Conservation (phyloP, 768 basidiomycete genomes). For the Pleurotus tuber-regium region DNA sequence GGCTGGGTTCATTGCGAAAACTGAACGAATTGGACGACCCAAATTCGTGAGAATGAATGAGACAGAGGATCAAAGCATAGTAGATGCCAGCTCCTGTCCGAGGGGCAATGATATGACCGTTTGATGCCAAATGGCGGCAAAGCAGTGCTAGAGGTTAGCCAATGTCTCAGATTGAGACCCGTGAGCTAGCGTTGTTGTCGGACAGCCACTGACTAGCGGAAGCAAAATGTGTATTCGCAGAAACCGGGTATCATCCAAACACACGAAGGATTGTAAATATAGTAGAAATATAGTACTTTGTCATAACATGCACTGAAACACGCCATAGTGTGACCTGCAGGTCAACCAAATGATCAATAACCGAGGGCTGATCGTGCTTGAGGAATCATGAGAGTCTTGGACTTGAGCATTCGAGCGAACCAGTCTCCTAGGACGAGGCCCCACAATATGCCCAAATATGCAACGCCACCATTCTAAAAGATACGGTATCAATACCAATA, state of each 20-base stretch:
- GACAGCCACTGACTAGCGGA: no score
- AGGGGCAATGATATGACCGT: constrained; percentile 4
- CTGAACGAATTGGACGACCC: constrained; percentile 18
- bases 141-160: no score
- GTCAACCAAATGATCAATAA: no score
- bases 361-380: not conserved
- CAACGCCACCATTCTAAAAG: constrained; percentile 33
- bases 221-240: no score
- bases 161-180: no score
- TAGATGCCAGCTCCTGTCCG: not conserved
- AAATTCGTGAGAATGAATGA: constrained; percentile 13
- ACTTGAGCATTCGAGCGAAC: constrained; percentile 30
- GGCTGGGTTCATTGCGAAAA: constrained; percentile 16
- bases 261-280: no score
- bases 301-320: no score
- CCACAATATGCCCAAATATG: constrained; percentile 39
- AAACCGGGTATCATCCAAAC: no score
- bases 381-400: constrained; percentile 20
- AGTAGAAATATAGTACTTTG: no score
- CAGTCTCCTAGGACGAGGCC: constrained; percentile 44
- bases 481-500: not conserved
- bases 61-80: constrained; percentile 8
- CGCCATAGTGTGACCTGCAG: no score
- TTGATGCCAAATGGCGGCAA: no score
- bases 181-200: no score